phyloP scores from a whole-genome alignment of 495 filamentous ascomycete species.

The Entonaema liquescens region DNA sequence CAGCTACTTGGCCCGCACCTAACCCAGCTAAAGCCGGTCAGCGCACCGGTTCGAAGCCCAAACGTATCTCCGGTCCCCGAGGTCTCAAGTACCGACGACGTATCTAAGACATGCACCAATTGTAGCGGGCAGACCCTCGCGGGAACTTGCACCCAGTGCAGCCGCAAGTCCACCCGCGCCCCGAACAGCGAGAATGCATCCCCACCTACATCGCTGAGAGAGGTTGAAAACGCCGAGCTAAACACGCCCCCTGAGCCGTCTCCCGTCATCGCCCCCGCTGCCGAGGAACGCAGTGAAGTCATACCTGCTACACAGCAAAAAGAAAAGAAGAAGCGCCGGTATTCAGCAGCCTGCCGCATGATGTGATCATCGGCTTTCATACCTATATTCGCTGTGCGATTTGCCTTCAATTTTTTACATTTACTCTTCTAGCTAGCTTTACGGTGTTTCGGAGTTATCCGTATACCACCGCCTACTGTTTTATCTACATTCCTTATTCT shows the following conservation, averaged over 20 bases:
- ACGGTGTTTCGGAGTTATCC: background rate
- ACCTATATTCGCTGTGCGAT: background rate
- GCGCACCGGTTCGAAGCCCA: background rate
- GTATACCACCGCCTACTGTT: background rate
- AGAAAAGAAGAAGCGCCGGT: background rate
- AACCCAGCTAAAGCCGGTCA: background rate
- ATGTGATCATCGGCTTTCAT: background rate
- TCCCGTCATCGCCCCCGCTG: background rate
- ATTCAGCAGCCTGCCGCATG: background rate
- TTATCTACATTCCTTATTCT: background rate
- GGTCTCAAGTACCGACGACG: background rate
- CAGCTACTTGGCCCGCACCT: background rate
- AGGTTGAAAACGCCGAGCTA: constrained; percentile 20
- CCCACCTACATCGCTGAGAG: constrained; percentile 5
- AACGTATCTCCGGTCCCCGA: background rate
- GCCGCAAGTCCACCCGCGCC: background rate
- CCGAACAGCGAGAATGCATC: background rate
- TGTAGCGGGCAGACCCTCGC: constrained; percentile 17
- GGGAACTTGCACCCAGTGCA: background rate
- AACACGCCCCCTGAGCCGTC: background rate
- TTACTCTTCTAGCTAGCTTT: background rate
- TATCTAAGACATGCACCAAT: background rate
- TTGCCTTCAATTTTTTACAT: background rate
- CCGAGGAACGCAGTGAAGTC: background rate
- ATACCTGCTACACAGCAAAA: background rate